Evolutionary conservation across 2,329 filamentous ascomycete species (phyloP).

Genomic region (Leptographium radiaticola): DNA sequence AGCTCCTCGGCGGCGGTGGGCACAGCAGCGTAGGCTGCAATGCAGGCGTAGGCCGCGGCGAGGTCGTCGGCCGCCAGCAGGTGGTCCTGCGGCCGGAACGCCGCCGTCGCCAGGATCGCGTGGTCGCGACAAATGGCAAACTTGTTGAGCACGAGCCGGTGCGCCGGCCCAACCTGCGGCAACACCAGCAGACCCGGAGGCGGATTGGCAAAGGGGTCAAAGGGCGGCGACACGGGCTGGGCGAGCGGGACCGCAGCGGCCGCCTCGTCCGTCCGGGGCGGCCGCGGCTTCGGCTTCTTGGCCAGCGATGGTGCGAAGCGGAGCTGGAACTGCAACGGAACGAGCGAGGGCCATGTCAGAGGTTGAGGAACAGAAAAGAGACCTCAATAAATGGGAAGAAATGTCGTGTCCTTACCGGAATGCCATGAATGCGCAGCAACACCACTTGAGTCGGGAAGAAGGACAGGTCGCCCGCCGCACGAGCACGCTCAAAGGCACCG

Average conservation of each 20-base stretch:
- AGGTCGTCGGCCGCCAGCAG: conserved; percentile 48
- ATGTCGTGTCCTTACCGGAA: conserved; percentile 22
- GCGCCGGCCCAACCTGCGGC: conserved; percentile 25
- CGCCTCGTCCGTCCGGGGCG: conserved; percentile 20
- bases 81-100: conserved; percentile 51
- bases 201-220: conserved; percentile 55
- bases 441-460: conserved; percentile 43
- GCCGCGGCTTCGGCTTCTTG: conserved; percentile 46
- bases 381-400: neutral
- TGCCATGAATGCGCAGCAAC: conserved; percentile 28
- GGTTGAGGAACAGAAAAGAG: neutral
- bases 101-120: conserved; percentile 57
- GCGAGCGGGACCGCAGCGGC: conserved; percentile 33
- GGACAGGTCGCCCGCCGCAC: conserved; percentile 32
- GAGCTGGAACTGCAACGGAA: conserved; percentile 48
- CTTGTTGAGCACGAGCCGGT: conserved; percentile 61
- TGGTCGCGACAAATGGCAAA: conserved; percentile 59
- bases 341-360: neutral
- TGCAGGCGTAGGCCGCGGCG: conserved; percentile 45
- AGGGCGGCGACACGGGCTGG: conserved; percentile 28
- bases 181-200: conserved; percentile 40
- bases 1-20: conserved; percentile 24
- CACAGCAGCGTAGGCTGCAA: conserved; percentile 37
- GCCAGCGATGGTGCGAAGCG: conserved; percentile 57
- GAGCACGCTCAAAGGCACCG: conserved; percentile 33